Conservation (phyloP, 129 eudicot species). For the Apium graveolens region DNA sequence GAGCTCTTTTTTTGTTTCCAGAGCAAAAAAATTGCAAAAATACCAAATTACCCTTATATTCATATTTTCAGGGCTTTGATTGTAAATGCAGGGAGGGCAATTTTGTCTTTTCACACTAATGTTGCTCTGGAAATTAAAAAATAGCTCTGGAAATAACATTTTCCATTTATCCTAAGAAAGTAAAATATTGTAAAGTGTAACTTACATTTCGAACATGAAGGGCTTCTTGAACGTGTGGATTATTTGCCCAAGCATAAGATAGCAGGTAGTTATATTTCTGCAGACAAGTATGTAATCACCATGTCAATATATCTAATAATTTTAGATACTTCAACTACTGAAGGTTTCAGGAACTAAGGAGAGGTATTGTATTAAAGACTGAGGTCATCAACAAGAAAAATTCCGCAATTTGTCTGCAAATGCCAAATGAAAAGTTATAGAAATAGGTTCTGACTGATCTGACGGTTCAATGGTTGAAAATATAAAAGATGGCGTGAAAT, state of each 20-base stretch:
- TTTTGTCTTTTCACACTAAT: too few species aligned
- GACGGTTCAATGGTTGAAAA: background rate
- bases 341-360: background rate
- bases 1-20: too few species aligned
- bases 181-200: background rate
- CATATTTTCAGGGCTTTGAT: too few species aligned
- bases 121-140: too few species aligned
- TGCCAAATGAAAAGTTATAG: background rate
- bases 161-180: too few species aligned
- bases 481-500: background rate
- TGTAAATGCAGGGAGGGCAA: too few species aligned
- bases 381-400: background rate
- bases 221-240: constrained; percentile 30
- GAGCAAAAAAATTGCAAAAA: too few species aligned
- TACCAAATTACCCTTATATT: too few species aligned
- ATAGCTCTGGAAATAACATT: too few species aligned
- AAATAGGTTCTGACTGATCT: background rate
- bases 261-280: constrained; percentile 8
- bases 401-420: background rate
- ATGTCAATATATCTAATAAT: background rate
- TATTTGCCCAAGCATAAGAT: constrained; percentile 32
- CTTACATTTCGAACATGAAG: constrained; percentile 43
- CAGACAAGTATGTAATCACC: background rate
- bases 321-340: background rate
- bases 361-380: background rate